phyloP scores from a whole-genome alignment of 148 eudicot species.

The Arctostaphylos glauca region DNA sequence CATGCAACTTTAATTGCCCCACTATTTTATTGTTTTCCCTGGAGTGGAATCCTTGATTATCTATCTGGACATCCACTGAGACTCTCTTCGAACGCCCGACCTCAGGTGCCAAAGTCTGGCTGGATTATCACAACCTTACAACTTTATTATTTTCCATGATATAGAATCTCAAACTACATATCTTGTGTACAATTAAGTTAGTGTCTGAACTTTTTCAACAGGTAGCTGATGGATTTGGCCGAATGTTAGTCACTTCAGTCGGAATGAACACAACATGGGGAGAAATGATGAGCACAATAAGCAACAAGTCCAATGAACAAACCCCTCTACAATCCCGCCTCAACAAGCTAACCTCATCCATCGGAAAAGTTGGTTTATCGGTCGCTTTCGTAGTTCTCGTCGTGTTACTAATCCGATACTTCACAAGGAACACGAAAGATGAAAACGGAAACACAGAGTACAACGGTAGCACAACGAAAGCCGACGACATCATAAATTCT shows the following conservation, averaged over 20 bases:
- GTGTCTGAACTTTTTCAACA: no score
- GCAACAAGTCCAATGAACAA: not conserved
- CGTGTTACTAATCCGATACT: not conserved
- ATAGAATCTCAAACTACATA: no score
- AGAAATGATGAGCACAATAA: conserved; percentile 14
- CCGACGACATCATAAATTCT: not conserved
- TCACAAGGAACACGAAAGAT: not conserved
- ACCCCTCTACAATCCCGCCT: not conserved
- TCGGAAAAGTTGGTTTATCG: not conserved
- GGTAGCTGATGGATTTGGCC: not conserved
- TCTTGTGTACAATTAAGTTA: no score
- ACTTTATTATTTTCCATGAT: no score
- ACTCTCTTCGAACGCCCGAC: no score
- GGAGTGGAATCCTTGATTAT: no score
- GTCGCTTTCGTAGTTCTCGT: not conserved
- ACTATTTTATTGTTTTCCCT: no score
- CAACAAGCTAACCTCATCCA: conserved; percentile 13
- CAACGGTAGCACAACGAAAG: not conserved
- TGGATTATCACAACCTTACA: no score
- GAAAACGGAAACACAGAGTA: not conserved
- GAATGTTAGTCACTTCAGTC: conserved; percentile 14
- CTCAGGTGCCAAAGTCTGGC: no score
- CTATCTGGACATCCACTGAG: no score
- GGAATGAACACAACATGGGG: conserved; percentile 17
- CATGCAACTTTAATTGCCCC: no score